A percentile compares a stretch with the other conserved stretches of the same genome.
Evolutionary conservation across 73 alveolate species (phyloP).

Genomic region (Uronychia binucleata): DNA sequence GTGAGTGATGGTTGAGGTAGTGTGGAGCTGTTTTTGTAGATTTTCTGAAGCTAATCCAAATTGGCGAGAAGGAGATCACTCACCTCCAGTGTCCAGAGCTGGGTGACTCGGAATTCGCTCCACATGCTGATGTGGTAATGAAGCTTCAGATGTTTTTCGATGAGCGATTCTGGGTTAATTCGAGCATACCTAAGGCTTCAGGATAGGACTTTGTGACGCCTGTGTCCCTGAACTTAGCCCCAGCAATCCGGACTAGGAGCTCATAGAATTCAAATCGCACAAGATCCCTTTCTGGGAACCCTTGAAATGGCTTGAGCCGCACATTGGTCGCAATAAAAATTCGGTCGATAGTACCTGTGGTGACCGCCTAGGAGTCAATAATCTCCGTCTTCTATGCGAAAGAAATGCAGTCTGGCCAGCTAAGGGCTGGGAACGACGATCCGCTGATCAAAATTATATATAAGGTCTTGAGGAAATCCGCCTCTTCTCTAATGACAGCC

Average conservation of each 20-base stretch:
- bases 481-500: neutral
- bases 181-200: conserved; percentile 46
- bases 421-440: conserved; percentile 20
- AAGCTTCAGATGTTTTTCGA: conserved; percentile 45
- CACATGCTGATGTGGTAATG: conserved; percentile 14
- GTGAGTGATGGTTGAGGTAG: no score
- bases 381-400: conserved; percentile 30
- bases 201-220: conserved; percentile 35
- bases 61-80: conserved; percentile 55
- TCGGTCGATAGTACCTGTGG: conserved; percentile 48
- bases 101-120: conserved; percentile 43
- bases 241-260: conserved; percentile 53
- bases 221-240: conserved; percentile 51
- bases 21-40: no score
- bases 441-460: conserved; percentile 25
- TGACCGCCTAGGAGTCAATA: conserved; percentile 26
- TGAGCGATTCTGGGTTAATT: conserved; percentile 26
- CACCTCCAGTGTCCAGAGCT: conserved; percentile 60
- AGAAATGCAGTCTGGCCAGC: conserved; percentile 22
- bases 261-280: conserved; percentile 62
- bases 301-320: neutral
- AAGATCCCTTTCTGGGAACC: conserved; percentile 62
- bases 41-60: conserved; percentile 29
- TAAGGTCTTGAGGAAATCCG: conserved; percentile 4
- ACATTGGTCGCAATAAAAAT: conserved; percentile 64